Evolutionary conservation across 202 grass and related monocot species (phyloP).

Genomic region (Digitaria exilis): DNA sequence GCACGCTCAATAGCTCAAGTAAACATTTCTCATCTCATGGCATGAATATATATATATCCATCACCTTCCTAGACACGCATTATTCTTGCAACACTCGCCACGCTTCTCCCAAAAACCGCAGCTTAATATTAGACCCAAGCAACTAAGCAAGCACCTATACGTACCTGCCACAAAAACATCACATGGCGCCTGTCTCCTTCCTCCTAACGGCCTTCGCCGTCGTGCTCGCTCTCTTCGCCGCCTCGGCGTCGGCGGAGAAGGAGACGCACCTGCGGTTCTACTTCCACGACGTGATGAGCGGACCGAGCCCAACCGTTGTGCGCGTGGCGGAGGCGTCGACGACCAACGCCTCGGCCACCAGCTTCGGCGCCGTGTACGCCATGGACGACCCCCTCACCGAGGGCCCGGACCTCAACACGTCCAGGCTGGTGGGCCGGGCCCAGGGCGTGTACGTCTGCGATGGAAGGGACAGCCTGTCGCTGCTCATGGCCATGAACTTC

Average conservation of each 20-base stretch:
- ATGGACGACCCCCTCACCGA: constrained; percentile 59
- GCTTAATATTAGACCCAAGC: too few relatives aligned
- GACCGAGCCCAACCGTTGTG: constrained; percentile 38
- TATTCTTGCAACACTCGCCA: too few relatives aligned
- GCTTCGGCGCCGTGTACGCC: constrained; percentile 17
- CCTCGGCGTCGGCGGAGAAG: neutral
- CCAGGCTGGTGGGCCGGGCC: constrained; percentile 37
- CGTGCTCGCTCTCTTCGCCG: neutral
- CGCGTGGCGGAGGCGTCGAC: constrained; percentile 5
- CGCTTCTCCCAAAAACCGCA: too few relatives aligned
- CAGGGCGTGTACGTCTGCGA: constrained; percentile 50
- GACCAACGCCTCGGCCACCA: constrained; percentile 11
- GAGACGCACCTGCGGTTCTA: constrained; percentile 25
- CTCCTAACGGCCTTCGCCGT: neutral
- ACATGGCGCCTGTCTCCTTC: neutral
- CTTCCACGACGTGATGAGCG: constrained; percentile 52
- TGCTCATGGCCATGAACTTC: constrained; percentile 59
- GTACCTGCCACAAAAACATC: too few relatives aligned
- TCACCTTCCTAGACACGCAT: too few relatives aligned
- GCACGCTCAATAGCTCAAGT: too few relatives aligned
- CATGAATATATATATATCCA: too few relatives aligned
- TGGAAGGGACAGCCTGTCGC: constrained; percentile 24
- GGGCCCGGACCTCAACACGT: constrained; percentile 23
- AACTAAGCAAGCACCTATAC: too few relatives aligned
- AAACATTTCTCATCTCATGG: too few relatives aligned